Percentiles rank a stretch among this genome's conserved stretches.
These are phyloP conservation scores for Plantago elongata DNA, from an alignment of 257 asterid genomes.

Conservation along the genomic window DNA sequence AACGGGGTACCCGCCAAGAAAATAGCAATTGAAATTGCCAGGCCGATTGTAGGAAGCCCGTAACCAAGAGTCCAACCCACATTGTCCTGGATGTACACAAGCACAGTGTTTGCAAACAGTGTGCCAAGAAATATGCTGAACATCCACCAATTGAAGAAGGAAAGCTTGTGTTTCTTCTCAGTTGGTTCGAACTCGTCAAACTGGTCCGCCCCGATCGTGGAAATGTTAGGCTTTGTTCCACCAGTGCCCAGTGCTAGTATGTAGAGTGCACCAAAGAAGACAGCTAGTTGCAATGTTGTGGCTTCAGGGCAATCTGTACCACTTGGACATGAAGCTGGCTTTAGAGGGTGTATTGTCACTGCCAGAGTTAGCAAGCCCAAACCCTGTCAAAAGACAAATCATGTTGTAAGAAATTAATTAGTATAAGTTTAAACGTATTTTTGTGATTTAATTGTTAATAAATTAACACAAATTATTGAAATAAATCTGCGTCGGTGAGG, in stretches of 20 bases:
- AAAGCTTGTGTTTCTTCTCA: constrained; percentile 74
- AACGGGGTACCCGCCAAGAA: constrained; percentile 67
- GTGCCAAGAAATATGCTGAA: constrained; percentile 80
- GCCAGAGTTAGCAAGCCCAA: constrained; percentile 62
- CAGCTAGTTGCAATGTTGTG: constrained; percentile 49
- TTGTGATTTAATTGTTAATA: too few relatives aligned
- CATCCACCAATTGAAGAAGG: constrained; percentile 98
- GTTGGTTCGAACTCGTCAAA: constrained; percentile 76
- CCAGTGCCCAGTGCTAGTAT: constrained; percentile 77
- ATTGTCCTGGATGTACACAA: constrained; percentile 82
- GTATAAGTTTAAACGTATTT: too few relatives aligned
- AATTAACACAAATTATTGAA: too few relatives aligned
- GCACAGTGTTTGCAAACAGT: constrained; percentile 70
- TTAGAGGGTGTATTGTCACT: constrained; percentile 57
- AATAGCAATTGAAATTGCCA: constrained; percentile 48
- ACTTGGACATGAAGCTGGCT: constrained; percentile 55
- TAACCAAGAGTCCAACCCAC: constrained; percentile 86
- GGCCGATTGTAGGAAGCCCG: constrained; percentile 74
- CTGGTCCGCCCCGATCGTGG: constrained; percentile 93
- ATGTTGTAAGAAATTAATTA: neutral
- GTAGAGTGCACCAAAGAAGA: constrained; percentile 72
- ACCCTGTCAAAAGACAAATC: constrained; percentile 43
- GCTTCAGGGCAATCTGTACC: constrained; percentile 45
- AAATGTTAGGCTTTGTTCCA: constrained; percentile 84
- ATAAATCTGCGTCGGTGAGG: too few relatives aligned